phyloP scores from a whole-genome alignment of 202 grass and related monocot genomes.

The Panicum hallii region DNA sequence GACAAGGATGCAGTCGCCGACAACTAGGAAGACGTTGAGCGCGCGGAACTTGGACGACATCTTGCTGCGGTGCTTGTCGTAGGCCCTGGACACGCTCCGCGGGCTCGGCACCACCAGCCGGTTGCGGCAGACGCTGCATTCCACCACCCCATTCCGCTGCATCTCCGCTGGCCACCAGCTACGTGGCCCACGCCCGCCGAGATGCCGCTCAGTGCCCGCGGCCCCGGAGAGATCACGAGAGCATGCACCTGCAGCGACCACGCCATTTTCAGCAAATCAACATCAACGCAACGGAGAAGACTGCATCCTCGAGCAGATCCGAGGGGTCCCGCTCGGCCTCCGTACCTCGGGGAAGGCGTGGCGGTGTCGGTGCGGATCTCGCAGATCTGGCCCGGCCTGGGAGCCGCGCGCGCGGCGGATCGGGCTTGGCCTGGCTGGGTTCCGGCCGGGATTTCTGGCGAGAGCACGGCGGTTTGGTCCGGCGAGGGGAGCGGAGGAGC shows the following conservation, averaged over 20 bases:
- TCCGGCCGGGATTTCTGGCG: background rate
- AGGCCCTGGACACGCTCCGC: slow-evolving; percentile 84
- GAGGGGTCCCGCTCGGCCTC: background rate
- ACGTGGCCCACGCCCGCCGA: slow-evolving; percentile 21
- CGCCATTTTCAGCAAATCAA: slow-evolving; percentile 34
- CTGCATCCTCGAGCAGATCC: slow-evolving; percentile 25
- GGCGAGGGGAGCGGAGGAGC: background rate
- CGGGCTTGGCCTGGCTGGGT: background rate
- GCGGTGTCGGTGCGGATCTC: slow-evolving; percentile 50
- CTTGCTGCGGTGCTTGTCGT: slow-evolving; percentile 92
- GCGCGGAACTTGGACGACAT: slow-evolving; percentile 79
- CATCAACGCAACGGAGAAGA: background rate
- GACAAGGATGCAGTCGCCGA: slow-evolving; percentile 88
- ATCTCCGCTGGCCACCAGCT: slow-evolving; percentile 46
- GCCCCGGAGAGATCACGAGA: slow-evolving; percentile 40
- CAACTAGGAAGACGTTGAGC: slow-evolving; percentile 84
- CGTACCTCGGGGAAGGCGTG: slow-evolving; percentile 41
- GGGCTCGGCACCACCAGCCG: slow-evolving; percentile 78
- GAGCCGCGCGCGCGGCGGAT: slow-evolving; percentile 13
- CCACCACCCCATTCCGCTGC: slow-evolving; percentile 83
- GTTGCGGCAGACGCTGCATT: slow-evolving; percentile 82
- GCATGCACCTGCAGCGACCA: slow-evolving; percentile 38
- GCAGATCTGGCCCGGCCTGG: slow-evolving; percentile 51
- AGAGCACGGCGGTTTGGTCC: slow-evolving; percentile 6
- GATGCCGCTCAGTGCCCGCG: slow-evolving; percentile 31